phyloP scores from a whole-genome alignment of 2,329 filamentous ascomycete genomes.

The Diaporthe vaccinii region DNA sequence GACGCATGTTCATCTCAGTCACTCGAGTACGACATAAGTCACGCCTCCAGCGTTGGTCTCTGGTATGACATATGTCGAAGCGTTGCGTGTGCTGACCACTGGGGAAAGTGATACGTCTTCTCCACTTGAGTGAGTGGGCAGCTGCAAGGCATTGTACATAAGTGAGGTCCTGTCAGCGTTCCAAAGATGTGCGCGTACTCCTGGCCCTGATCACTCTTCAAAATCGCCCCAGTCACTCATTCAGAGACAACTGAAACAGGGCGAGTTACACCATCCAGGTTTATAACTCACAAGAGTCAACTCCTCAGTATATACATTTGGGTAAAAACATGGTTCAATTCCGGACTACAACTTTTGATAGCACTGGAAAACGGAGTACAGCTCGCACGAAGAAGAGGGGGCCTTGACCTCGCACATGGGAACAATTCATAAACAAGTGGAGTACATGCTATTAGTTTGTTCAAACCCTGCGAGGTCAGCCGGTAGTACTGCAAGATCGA shows the following conservation, averaged over 20 bases:
- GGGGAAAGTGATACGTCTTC: too few relatives aligned
- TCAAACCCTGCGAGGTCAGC: too few relatives aligned
- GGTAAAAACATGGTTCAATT: neutral
- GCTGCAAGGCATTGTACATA: neutral
- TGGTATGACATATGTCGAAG: too few relatives aligned
- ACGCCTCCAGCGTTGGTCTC: neutral
- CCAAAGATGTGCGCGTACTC: neutral
- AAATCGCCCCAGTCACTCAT: neutral
- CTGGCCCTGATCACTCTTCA: neutral
- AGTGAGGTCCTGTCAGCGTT: neutral
- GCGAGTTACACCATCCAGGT: neutral
- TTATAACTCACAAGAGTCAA: too few relatives aligned
- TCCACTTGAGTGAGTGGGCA: neutral
- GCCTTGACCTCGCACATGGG: neutral
- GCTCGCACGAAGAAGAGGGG: neutral
- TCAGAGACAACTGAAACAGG: neutral
- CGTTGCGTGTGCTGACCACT: too few relatives aligned
- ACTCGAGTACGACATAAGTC: neutral
- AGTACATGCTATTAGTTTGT: neutral
- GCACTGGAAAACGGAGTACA: neutral
- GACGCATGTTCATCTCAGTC: neutral
- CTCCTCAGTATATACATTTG: accelerated
- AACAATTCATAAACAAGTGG: neutral
- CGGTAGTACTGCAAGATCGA: too few relatives aligned
- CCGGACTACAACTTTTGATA: neutral